These are phyloP conservation scores for Phytopythium aichiense DNA, from an alignment of 352 stramenopile species.

Conservation along the genomic window DNA sequence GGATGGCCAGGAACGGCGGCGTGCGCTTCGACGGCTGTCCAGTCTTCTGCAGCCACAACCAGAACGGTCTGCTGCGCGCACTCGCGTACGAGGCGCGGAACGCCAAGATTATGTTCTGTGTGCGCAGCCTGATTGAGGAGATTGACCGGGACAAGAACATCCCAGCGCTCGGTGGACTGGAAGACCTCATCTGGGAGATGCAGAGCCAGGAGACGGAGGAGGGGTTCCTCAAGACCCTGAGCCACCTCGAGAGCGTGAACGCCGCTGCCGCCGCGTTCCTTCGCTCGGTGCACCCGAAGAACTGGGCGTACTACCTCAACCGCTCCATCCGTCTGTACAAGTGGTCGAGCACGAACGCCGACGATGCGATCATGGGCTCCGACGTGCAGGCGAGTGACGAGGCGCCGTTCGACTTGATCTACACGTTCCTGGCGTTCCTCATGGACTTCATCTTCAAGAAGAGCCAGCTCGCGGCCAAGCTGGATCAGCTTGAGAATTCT, in stretches of 20 bases:
- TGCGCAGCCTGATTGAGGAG: constrained; percentile 57
- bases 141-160: constrained; percentile 80
- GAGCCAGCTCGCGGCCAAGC: constrained; percentile 55
- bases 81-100: constrained; percentile 43
- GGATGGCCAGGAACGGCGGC: constrained; percentile 42
- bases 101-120: constrained; percentile 70
- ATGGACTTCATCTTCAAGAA: constrained; percentile 79
- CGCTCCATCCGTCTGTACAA: constrained; percentile 58
- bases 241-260: constrained; percentile 52
- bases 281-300: constrained; percentile 50
- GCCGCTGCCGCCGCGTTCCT: constrained; percentile 50
- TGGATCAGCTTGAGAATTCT: constrained; percentile 29
- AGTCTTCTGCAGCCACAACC: constrained; percentile 55
- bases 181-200: constrained; percentile 63
- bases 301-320: constrained; percentile 66
- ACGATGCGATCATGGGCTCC: constrained; percentile 52
- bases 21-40: constrained; percentile 44
- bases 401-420: constrained; percentile 76
- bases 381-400: constrained; percentile 65
- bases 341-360: constrained; percentile 58
- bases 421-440: constrained; percentile 72
- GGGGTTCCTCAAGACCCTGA: constrained; percentile 43
- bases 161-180: constrained; percentile 45
- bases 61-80: constrained; percentile 54
- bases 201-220: constrained; percentile 55